Evolutionary conservation across 2,329 filamentous ascomycete genomes (phyloP).

Genomic region (Calonectria pseudoturangicola): DNA sequence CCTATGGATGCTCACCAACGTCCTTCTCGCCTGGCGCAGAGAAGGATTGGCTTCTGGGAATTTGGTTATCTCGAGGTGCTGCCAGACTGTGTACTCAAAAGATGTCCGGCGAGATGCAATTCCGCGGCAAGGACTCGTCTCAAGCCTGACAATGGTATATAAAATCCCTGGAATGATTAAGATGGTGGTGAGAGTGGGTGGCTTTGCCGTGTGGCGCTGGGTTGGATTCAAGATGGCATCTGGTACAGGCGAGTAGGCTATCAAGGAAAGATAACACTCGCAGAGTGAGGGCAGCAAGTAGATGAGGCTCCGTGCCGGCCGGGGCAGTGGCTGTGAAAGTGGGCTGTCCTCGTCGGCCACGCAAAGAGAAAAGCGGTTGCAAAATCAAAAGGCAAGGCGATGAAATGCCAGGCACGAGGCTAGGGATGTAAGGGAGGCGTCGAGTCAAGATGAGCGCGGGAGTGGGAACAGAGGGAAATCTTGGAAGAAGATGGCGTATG

Average conservation of each 20-base stretch:
- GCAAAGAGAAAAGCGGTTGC: conserved; percentile 42
- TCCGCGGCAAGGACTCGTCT: conserved; percentile 46
- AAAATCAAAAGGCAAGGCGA: conserved; percentile 44
- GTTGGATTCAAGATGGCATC: conserved; percentile 38
- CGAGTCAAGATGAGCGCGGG: conserved; percentile 51
- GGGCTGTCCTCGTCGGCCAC: conserved; percentile 33
- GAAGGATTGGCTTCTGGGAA: conserved; percentile 43
- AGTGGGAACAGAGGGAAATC: conserved; percentile 53
- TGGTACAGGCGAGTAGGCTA: conserved; percentile 32
- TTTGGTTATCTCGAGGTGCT: conserved; percentile 46
- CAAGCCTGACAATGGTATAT: conserved; percentile 46
- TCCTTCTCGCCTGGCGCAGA: conserved; percentile 41
- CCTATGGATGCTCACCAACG: conserved; percentile 41
- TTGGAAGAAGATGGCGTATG: conserved; percentile 53
- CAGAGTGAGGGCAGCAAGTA: conserved; percentile 4
- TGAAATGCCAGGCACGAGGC: conserved; percentile 53
- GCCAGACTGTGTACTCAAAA: conserved; percentile 49
- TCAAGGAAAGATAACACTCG: conserved; percentile 25
- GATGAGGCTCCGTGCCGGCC: conserved; percentile 23
- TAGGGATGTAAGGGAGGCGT: conserved; percentile 53
- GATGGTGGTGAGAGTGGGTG: conserved; percentile 39
- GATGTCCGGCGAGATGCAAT: conserved; percentile 46
- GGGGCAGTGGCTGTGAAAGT: conserved; percentile 26
- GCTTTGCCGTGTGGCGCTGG: conserved; percentile 43
- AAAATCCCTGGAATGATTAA: conserved; percentile 42